These are phyloP conservation scores for Physcomitrium patens DNA, from an alignment of 225 moss, liverwort and hornwort species.

Conservation along the genomic window DNA sequence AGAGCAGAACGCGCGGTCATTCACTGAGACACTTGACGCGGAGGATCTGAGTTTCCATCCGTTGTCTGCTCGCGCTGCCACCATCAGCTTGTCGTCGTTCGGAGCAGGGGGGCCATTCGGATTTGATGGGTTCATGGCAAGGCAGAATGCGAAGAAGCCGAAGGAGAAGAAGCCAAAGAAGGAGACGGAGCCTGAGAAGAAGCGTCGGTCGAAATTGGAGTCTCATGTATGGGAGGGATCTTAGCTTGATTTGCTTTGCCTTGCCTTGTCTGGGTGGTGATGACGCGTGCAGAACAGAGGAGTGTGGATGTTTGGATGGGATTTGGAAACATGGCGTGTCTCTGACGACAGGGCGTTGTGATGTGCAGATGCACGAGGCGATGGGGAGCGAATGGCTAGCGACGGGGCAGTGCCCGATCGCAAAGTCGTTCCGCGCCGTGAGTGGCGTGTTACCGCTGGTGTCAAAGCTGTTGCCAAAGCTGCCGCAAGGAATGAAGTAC, in stretches of 20 bases:
- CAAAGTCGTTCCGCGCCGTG: conserved; percentile 88
- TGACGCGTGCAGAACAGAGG: background rate
- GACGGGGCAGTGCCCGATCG: conserved; percentile 94
- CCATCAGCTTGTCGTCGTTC: conserved; percentile 60
- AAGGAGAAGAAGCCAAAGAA: conserved; percentile 46
- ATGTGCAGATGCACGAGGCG: conserved; percentile 63
- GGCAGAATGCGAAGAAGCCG: conserved; percentile 39
- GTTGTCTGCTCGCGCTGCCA: conserved; percentile 45
- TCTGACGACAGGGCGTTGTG: background rate
- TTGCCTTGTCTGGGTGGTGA: background rate
- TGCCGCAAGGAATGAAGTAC: conserved; percentile 79
- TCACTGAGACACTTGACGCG: conserved; percentile 16
- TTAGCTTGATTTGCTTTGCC: too few relatives aligned
- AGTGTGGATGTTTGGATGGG: too few relatives aligned
- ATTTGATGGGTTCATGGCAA: conserved; percentile 58
- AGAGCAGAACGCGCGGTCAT: background rate
- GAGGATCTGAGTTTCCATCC: conserved; percentile 50
- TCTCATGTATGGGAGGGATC: conserved; percentile 20
- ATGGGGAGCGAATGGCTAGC: conserved; percentile 94
- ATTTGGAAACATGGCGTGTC: background rate
- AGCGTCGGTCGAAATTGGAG: conserved; percentile 32
- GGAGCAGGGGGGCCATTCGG: conserved; percentile 59
- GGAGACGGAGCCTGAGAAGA: conserved; percentile 44
- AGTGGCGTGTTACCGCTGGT: conserved; percentile 78
- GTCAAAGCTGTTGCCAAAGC: conserved; percentile 61